Conservation (phyloP, 192 early-diverging fungal genomes). For the Mortierella hygrophila region DNA sequence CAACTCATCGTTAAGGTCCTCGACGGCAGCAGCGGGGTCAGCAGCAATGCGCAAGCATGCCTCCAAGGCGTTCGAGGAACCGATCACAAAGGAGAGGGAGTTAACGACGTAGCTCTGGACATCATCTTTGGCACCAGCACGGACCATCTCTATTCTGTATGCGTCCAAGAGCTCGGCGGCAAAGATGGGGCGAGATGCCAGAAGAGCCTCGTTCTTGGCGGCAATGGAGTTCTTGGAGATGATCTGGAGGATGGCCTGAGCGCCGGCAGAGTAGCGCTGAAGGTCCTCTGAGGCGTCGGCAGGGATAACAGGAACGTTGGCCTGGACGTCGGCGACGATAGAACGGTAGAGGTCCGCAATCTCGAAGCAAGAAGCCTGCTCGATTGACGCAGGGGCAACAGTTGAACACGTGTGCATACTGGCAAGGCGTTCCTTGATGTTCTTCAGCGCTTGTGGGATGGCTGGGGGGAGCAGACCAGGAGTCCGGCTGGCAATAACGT, state of each 20-base stretch:
- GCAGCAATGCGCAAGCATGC: slow-evolving; percentile 34
- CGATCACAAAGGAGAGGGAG: neutral
- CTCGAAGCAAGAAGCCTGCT: slow-evolving; percentile 1
- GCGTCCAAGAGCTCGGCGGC: slow-evolving; percentile 14
- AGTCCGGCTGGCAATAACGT: no score
- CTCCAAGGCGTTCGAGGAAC: slow-evolving; percentile 30
- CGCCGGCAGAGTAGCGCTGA: slow-evolving; percentile 12
- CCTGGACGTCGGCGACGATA: slow-evolving; percentile 9
- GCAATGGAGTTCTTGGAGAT: slow-evolving; percentile 33
- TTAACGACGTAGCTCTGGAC: slow-evolving; percentile 4
- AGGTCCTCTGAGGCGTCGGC: slow-evolving; percentile 17
- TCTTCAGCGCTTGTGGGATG: neutral
- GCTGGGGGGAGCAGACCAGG: neutral
- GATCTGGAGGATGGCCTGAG: slow-evolving; percentile 19
- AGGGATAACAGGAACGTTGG: slow-evolving; percentile 6
- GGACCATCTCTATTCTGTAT: slow-evolving; percentile 22
- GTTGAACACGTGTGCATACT: neutral
- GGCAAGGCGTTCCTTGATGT: neutral
- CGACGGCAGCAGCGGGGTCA: slow-evolving; percentile 8
- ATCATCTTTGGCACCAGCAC: neutral
- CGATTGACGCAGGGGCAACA: neutral
- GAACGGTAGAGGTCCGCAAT: slow-evolving; percentile 32
- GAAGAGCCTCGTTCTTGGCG: slow-evolving; percentile 19
- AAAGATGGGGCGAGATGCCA: slow-evolving; percentile 28
- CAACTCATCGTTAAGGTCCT: slow-evolving; percentile 35